Conservation (phyloP, 805 yeast species). For the Yamadazyma ubonensis region DNA sequence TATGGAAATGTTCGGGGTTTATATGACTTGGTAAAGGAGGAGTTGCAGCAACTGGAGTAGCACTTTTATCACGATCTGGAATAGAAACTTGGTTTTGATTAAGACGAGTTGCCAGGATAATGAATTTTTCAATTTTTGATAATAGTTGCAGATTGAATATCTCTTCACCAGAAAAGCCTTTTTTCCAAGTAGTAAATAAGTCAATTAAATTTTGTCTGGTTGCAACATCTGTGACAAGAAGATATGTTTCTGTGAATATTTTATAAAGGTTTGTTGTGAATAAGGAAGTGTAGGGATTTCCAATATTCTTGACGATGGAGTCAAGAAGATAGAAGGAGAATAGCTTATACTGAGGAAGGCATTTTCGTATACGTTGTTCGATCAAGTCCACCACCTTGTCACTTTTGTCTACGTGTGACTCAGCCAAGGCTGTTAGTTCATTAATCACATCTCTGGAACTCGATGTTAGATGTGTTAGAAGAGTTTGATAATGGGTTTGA, state of each 20-base stretch:
- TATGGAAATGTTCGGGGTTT: conserved; percentile 33
- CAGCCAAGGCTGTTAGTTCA: conserved; percentile 40
- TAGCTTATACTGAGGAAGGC: conserved; percentile 39
- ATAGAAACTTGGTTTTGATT: conserved; percentile 3
- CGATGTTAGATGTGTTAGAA: conserved; percentile 34
- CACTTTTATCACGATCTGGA: background rate
- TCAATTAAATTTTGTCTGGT: conserved; percentile 41
- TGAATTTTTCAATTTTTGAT: conserved; percentile 35
- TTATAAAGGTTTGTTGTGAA: conserved; percentile 35
- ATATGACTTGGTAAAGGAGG: conserved; percentile 12
- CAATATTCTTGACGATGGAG: conserved; percentile 42
- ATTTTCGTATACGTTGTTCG: conserved; percentile 35
- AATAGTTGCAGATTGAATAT: conserved; percentile 32
- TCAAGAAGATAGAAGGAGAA: conserved; percentile 39
- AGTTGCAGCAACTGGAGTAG: background rate
- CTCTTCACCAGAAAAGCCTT: conserved; percentile 33
- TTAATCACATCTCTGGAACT: conserved; percentile 39
- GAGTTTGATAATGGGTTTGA: conserved; percentile 29
- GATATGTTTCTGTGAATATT: conserved; percentile 38
- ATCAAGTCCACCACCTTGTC: conserved; percentile 31
- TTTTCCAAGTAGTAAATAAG: conserved; percentile 42
- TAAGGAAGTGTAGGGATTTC: conserved; percentile 42
- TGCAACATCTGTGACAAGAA: conserved; percentile 37
- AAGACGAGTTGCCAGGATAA: conserved; percentile 36
- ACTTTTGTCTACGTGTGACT: conserved; percentile 30